These are phyloP conservation scores for Neocatenulostroma microsporum DNA, from an alignment of 2,329 filamentous ascomycete genomes.

Conservation along the genomic window DNA sequence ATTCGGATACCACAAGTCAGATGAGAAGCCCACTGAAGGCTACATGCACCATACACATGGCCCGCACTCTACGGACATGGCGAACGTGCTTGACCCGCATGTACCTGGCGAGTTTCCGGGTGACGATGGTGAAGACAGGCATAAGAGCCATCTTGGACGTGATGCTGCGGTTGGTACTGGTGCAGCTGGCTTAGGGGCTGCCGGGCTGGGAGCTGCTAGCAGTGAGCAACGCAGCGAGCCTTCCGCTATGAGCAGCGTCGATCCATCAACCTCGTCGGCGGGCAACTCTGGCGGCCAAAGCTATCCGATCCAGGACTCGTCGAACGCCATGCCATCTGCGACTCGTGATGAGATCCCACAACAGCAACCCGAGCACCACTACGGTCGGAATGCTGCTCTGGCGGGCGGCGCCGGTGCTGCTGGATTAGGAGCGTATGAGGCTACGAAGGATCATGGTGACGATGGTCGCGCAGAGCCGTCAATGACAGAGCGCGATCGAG, in stretches of 20 bases:
- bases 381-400: conserved; percentile 28
- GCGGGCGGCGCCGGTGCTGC: conserved; percentile 28
- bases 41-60: conserved; percentile 15
- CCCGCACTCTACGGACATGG: conserved; percentile 21
- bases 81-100: conserved; percentile 29
- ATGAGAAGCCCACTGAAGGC: conserved; percentile 10
- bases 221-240: too few relatives aligned
- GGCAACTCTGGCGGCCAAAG: too few relatives aligned
- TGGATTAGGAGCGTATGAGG: conserved; percentile 17
- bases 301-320: too few relatives aligned
- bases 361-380: conserved; percentile 19
- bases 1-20: conserved; percentile 7
- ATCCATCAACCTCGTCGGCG: too few relatives aligned
- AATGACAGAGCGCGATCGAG: too few relatives aligned
- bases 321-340: too few relatives aligned
- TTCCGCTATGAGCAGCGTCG: too few relatives aligned
- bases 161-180: conserved; percentile 19
- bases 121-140: conserved; percentile 17
- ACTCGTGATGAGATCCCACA: too few relatives aligned
- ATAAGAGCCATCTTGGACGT: conserved; percentile 12
- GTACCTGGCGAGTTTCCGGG: conserved; percentile 27
- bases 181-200: conserved; percentile 17
- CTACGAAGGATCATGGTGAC: conserved; percentile 8
- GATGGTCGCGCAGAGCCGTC: too few relatives aligned
- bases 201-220: too few relatives aligned